These are phyloP conservation scores for Apocynum venetum DNA, from an alignment of 257 asterid species.

Conservation along the genomic window DNA sequence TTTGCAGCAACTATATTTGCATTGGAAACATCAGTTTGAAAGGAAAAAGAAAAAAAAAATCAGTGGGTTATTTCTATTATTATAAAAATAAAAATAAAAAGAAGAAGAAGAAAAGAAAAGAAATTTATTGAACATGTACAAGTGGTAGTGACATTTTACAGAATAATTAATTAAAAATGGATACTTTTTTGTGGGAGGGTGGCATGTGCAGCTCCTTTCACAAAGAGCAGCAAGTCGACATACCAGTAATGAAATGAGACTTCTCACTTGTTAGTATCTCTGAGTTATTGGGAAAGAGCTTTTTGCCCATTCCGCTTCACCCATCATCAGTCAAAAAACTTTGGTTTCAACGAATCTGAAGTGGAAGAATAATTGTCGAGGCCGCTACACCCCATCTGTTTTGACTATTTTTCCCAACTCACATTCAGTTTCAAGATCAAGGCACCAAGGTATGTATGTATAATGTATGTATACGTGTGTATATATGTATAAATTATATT, in stretches of 20 bases:
- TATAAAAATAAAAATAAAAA: too few species aligned
- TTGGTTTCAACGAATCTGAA: not conserved
- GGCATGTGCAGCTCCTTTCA: not conserved
- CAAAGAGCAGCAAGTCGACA: not conserved
- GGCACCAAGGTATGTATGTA: too few species aligned
- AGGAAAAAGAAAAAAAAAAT: too few species aligned
- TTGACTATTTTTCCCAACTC: not conserved
- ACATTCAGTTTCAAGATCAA: not conserved
- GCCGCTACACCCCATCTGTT: not conserved
- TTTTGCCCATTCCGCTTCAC: not conserved
- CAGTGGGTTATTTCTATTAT: not conserved
- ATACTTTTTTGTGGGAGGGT: not conserved
- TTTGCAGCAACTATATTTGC: not conserved
- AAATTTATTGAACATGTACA: too few species aligned
- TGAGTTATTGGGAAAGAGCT: not conserved
- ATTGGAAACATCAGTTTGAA: not conserved
- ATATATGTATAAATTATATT: too few species aligned
- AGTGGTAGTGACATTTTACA: too few species aligned
- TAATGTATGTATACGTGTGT: too few species aligned
- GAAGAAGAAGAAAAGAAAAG: too few species aligned
- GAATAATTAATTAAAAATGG: too few species aligned
- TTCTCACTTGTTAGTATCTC: not conserved
- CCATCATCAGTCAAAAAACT: not conserved
- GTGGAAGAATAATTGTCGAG: not conserved
- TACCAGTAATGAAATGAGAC: not conserved